A percentile compares a stretch with the other conserved stretches of the same genome.
phyloP scores from a whole-genome alignment of 305 asterid species.

The Fraxinus sp. region DNA sequence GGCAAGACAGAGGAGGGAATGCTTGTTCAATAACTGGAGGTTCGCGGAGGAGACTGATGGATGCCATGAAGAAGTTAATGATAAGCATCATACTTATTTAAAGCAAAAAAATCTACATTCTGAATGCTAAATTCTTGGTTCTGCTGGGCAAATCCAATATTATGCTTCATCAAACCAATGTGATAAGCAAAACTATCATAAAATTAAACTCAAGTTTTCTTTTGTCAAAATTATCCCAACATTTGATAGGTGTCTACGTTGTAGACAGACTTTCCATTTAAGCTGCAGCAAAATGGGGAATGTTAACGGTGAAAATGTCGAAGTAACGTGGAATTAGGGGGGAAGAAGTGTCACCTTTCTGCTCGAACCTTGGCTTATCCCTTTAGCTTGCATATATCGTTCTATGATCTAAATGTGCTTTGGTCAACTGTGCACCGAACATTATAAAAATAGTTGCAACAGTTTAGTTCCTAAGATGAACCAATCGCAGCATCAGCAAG shows the following conservation, averaged over 20 bases:
- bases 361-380: too few relatives aligned
- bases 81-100: slow-evolving; percentile 30
- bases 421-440: slow-evolving; percentile 91
- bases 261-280: too few relatives aligned
- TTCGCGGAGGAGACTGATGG: slow-evolving; percentile 45
- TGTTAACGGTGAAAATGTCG: too few relatives aligned
- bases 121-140: slow-evolving; percentile 89
- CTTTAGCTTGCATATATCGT: too few relatives aligned
- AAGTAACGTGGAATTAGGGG: too few relatives aligned
- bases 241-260: too few relatives aligned
- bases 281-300: too few relatives aligned
- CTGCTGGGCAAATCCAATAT: slow-evolving; percentile 69
- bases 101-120: slow-evolving; percentile 84
- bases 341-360: too few relatives aligned
- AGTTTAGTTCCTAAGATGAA: slow-evolving; percentile 17
- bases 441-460: slow-evolving; percentile 24
- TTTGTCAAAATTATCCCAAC: too few relatives aligned
- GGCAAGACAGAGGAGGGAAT: slow-evolving; percentile 71
- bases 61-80: slow-evolving; percentile 43
- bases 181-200: slow-evolving; percentile 1
- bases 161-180: slow-evolving; percentile 74
- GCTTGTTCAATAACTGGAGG: slow-evolving; percentile 26
- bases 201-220: too few relatives aligned
- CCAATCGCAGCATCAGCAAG: slow-evolving; percentile 11
- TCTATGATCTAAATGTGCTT: slow-evolving; percentile 35